Evolutionary conservation across 2,329 filamentous ascomycete genomes (phyloP).

Genomic region (Tolypocladium endophyticum): DNA sequence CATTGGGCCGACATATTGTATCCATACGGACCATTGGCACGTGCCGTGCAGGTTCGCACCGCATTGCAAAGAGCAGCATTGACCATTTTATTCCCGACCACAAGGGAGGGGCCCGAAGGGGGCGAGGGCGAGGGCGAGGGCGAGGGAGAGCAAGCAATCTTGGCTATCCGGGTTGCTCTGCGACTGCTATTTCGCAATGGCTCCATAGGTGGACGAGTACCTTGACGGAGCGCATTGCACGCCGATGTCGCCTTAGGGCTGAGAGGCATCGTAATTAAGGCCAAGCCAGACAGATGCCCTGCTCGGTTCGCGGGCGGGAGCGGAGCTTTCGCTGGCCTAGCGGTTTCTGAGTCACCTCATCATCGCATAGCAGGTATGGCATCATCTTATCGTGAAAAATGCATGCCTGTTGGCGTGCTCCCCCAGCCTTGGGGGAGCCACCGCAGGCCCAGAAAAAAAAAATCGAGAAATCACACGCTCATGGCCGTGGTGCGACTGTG

Average conservation of each 20-base stretch:
- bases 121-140: neutral
- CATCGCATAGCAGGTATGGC: constrained; percentile 1
- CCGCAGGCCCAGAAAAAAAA: neutral
- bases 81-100: neutral
- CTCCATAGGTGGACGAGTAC: neutral
- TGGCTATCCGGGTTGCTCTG: neutral
- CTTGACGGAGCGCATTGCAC: neutral
- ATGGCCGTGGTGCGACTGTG: neutral
- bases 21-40: neutral
- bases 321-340: neutral
- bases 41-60: neutral
- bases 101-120: neutral
- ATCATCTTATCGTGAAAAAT: constrained; percentile 5
- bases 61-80: neutral
- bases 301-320: neutral
- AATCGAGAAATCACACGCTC: neutral
- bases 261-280: neutral
- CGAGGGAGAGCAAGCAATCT: neutral
- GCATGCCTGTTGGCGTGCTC: constrained; percentile 1
- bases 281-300: too few relatives aligned
- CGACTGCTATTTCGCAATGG: neutral
- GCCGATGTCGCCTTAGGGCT: neutral
- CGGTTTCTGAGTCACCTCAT: constrained; percentile 4
- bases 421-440: neutral
- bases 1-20: neutral